Evolutionary conservation across 345 rosid genomes (phyloP), one percentile per base, ranked within the genome.

Genomic region (Rubroshorea leprosula): DNA sequence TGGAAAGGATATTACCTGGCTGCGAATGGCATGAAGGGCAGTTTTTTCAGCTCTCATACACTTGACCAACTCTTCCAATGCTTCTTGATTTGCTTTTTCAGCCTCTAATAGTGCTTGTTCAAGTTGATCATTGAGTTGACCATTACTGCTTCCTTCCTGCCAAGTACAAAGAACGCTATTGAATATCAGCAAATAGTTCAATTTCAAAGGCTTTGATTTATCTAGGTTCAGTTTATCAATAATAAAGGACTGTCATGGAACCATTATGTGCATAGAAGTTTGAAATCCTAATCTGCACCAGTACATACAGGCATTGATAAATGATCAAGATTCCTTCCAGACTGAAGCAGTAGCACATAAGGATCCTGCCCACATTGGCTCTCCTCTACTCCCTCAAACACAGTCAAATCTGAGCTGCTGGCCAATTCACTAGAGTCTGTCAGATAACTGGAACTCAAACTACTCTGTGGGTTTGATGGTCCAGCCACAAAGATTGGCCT

Each of bases 41-140:
- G 64, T 60, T 58, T 61, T 79, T 68, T 77, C 77, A 66, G 82
- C 78, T 73, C 71, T 76, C 35, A 54, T 54, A 15, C 78, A 77
- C 67, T 68, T 75, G 26, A 56, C 66, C 25, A 74, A 71, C 77
- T 79, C 77, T 65, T 82, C 80, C 23, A 51, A 73, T 0, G 79
- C 74, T 66, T 82, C 75, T 68, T 57, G 63, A 63, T 73, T 82
- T 16, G 57, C 60, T 49, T 72, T 72, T 48, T 71, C 84, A 68
- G 69, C 78, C 49, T 72, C 80, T 24, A 25, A 19, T 15, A 70
- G 35, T 35, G 77, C 77, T 65, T 67, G 58, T 48, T 75, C 77
- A 55, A 82, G 84, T 57, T 76, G 68, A 20, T 45, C 61, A 23
- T 66, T 72, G 16, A 70, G 54, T 41, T 61, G 65, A 61, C 68